These are phyloP conservation scores for Amylostereum areolatum DNA, from an alignment of 1,284 basidiomycete genomes.

Conservation along the genomic window DNA sequence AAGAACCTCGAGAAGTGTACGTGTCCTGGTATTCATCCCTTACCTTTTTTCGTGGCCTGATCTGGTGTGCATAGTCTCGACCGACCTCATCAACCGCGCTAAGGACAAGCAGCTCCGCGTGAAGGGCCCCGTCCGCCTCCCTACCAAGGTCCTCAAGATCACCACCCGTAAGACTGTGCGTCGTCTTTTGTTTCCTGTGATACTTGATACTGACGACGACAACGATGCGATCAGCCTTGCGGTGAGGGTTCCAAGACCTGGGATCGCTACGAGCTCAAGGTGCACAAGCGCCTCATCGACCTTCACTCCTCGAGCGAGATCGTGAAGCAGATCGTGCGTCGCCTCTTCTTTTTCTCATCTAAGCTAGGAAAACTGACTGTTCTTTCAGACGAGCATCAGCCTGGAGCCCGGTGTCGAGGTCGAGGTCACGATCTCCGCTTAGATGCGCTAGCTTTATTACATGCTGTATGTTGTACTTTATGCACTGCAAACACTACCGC, in stretches of 20 bases:
- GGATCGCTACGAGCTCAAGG: slow-evolving; percentile 99
- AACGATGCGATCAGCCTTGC: slow-evolving; percentile 58
- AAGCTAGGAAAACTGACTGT: slow-evolving; percentile 2
- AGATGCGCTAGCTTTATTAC: slow-evolving; percentile 6
- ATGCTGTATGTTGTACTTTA: too few relatives aligned
- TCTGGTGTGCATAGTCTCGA: slow-evolving; percentile 62
- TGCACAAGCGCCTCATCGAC: slow-evolving; percentile 99
- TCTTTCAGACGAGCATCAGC: slow-evolving; percentile 86
- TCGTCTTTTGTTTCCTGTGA: slow-evolving; percentile 12
- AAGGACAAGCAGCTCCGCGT: slow-evolving; percentile 99
- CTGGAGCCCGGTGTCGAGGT: slow-evolving; percentile 99
- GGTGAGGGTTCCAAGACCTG: slow-evolving; percentile 99
- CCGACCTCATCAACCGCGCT: slow-evolving; percentile 95
- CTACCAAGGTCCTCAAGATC: slow-evolving; percentile 98
- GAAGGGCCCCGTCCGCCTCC: slow-evolving; percentile 98
- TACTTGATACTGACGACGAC: not conserved
- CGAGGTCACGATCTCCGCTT: slow-evolving; percentile 93
- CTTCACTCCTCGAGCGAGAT: slow-evolving; percentile 98
- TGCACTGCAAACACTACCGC: too few relatives aligned
- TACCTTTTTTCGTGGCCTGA: not conserved
- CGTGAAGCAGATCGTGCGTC: slow-evolving; percentile 97
- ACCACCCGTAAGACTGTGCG: slow-evolving; percentile 96
- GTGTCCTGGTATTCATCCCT: slow-evolving; percentile 10
- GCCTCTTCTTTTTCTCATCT: not conserved
- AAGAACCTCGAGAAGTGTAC: slow-evolving; percentile 98